These are phyloP conservation scores for Rhodotorula paludigena DNA, from an alignment of 768 basidiomycete species.

Conservation along the genomic window DNA sequence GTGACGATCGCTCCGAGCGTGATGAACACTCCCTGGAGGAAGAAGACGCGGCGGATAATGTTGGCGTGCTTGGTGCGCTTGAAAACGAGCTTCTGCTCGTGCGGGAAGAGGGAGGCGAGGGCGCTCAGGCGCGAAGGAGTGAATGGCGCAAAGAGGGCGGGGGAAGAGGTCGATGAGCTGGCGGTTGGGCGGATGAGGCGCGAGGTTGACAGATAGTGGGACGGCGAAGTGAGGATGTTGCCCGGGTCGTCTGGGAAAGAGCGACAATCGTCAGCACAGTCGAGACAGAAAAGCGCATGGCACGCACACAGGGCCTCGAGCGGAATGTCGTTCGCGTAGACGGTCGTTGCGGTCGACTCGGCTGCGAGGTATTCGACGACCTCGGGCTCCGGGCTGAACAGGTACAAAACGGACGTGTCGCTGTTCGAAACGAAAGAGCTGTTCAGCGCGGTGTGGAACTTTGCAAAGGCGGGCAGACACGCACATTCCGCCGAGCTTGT, in stretches of 20 bases:
- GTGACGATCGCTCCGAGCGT: background rate
- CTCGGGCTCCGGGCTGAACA: background rate
- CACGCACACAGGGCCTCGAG: background rate
- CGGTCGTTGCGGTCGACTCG: background rate
- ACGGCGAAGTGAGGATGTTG: background rate
- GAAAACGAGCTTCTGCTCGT: background rate
- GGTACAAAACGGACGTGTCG: background rate
- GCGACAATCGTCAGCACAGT: background rate
- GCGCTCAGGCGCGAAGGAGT: background rate
- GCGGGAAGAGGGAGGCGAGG: background rate
- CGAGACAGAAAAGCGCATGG: background rate
- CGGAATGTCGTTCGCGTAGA: conserved; percentile 1
- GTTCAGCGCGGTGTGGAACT: background rate
- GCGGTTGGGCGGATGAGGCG: background rate
- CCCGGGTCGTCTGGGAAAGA: background rate
- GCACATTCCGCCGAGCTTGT: background rate
- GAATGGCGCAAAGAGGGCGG: background rate
- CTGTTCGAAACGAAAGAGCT: background rate
- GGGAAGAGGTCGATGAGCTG: background rate
- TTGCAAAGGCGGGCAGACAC: background rate
- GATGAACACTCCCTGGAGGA: conserved; percentile 10
- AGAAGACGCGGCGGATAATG: conserved; percentile 6
- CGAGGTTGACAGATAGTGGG: background rate
- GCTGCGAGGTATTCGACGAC: background rate
- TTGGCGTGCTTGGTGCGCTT: background rate